phyloP scores from a whole-genome alignment of 768 basidiomycete species.

The Thelephora aurantiotincta region DNA sequence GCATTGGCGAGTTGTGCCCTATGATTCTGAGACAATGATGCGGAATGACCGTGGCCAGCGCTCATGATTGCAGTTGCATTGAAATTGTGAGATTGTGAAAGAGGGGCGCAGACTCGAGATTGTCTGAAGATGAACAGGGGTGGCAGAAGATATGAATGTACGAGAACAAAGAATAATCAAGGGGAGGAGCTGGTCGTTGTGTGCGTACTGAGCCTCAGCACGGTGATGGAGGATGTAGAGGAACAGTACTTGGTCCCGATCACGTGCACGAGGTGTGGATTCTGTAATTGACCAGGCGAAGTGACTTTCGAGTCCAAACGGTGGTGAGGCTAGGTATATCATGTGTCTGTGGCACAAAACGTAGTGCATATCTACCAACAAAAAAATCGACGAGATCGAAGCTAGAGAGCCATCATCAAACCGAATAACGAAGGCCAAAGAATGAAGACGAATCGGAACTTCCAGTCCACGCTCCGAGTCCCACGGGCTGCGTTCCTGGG shows the following conservation, averaged over 20 bases:
- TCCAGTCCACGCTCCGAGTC: slow-evolving; percentile 6
- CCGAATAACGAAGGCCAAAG: slow-evolving; percentile 45
- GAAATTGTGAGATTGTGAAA: neutral
- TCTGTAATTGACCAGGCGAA: no score
- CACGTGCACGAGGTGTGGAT: neutral
- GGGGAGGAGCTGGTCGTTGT: neutral
- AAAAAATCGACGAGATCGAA: neutral
- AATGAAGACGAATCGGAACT: slow-evolving; percentile 35
- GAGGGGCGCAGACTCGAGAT: neutral
- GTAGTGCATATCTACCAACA: neutral
- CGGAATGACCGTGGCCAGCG: slow-evolving; percentile 15
- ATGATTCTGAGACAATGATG: slow-evolving; percentile 36
- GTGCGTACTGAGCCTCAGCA: neutral
- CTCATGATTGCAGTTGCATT: neutral
- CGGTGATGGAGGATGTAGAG: neutral
- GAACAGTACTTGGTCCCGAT: neutral
- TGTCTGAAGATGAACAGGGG: neutral
- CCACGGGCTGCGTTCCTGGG: no score
- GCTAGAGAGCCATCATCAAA: slow-evolving; percentile 36
- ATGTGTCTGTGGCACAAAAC: no score
- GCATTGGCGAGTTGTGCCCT: slow-evolving; percentile 86
- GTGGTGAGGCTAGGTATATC: no score
- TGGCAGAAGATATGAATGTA: neutral
- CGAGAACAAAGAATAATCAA: neutral
- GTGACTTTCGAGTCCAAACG: no score